These are phyloP conservation scores for Hebeloma cylindrosporum DNA, from an alignment of 768 basidiomycete species.

Conservation along the genomic window DNA sequence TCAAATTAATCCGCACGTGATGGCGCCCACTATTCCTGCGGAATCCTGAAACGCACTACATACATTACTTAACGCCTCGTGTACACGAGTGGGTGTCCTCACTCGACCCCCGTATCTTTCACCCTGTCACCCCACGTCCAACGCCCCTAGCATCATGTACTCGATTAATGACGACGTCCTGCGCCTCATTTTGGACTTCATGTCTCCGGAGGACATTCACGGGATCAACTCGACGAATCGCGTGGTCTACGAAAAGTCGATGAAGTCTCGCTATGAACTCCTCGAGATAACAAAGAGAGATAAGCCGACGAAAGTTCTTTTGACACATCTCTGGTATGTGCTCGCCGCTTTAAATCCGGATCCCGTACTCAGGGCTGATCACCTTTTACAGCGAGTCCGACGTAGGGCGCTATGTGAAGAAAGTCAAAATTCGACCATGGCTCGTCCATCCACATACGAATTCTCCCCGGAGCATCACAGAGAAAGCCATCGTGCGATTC, in stretches of 20 bases:
- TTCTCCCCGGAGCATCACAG: constrained; percentile 29
- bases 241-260: constrained; percentile 28
- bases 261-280: constrained; percentile 26
- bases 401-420: constrained; percentile 31
- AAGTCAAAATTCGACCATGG: constrained; percentile 42
- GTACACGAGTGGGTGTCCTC: neutral
- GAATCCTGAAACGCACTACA: too few species aligned
- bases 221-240: constrained; percentile 26
- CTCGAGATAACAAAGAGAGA: constrained; percentile 27
- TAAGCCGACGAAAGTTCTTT: constrained; percentile 29
- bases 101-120: neutral
- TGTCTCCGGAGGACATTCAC: constrained; percentile 23
- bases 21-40: too few species aligned
- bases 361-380: neutral
- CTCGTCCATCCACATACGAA: constrained; percentile 34
- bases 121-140: neutral
- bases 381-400: constrained; percentile 23
- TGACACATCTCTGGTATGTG: constrained; percentile 30
- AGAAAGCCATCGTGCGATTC: constrained; percentile 28
- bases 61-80: too few species aligned
- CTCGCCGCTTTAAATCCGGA: neutral
- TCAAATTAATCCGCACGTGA: too few species aligned
- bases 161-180: constrained; percentile 31
- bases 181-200: constrained; percentile 26
- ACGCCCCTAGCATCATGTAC: constrained; percentile 4